Conservation (phyloP, 345 rosid species). For the Populus ilicifolia region DNA sequence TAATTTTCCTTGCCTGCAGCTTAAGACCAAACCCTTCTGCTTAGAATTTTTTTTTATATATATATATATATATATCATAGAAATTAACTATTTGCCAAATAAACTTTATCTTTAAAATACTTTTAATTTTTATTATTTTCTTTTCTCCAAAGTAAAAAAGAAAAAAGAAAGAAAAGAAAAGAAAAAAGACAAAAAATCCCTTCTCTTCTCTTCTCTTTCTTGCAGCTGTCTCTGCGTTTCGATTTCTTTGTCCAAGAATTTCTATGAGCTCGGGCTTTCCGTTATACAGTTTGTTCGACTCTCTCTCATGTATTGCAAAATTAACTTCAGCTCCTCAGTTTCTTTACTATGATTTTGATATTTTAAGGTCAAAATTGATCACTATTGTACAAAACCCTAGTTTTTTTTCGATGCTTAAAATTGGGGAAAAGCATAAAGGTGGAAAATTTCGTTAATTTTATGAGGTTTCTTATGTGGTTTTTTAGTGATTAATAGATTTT, state of each 20-base stretch:
- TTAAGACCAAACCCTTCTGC: background rate
- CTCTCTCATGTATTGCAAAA: slow-evolving; percentile 24
- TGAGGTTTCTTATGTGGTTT: slow-evolving; percentile 7
- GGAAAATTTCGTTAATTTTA: background rate
- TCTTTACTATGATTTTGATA: slow-evolving; percentile 5
- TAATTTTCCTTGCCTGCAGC: background rate
- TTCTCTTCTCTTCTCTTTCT: slow-evolving; percentile 25
- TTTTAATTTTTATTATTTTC: background rate
- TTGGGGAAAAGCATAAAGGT: slow-evolving; percentile 5
- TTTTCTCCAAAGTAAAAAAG: slow-evolving; percentile 2
- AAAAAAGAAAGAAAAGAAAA: slow-evolving; percentile 6
- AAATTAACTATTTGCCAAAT: slow-evolving; percentile 11
- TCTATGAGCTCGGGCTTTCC: background rate
- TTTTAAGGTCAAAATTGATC: slow-evolving; percentile 14
- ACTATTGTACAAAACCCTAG: slow-evolving; percentile 40
- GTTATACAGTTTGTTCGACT: slow-evolving; percentile 10
- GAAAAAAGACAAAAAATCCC: slow-evolving; percentile 13
- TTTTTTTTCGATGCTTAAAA: slow-evolving; percentile 21
- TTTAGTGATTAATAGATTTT: slow-evolving; percentile 13
- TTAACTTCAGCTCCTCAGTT: background rate
- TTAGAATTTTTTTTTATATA: background rate
- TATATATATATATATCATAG: background rate
- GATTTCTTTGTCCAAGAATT: slow-evolving; percentile 11
- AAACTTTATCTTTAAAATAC: background rate
- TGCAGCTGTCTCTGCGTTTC: slow-evolving; percentile 36